phyloP scores from a whole-genome alignment of 306 rosid species.

The peach (Prunus persica) region Prunus_persica_NCBIv2 NC_034010.1:1288501-1289000 shows the following conservation, averaged over 20 bases:
- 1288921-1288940: background rate
- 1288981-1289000: background rate
- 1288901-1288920: background rate
- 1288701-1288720: background rate
- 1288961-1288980: background rate
- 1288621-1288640: background rate
- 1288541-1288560: slow-evolving; percentile 5
- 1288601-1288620: background rate
- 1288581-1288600: background rate
- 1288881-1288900: background rate
- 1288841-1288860: background rate
- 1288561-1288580: background rate
- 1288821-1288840: background rate
- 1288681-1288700: background rate
- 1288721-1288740: background rate
- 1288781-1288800: background rate
- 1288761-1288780: background rate
- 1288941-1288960: background rate
- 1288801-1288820: background rate
- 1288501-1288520: slow-evolving; percentile 34
- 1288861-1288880: background rate
- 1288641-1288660: background rate
- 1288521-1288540: slow-evolving; percentile 32
- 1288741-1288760: background rate
- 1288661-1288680: background rate